A percentile compares a stretch with the other conserved stretches of the same genome.
phyloP scores from a whole-genome alignment of 257 asterid species.

The Apocynum venetum region DNA sequence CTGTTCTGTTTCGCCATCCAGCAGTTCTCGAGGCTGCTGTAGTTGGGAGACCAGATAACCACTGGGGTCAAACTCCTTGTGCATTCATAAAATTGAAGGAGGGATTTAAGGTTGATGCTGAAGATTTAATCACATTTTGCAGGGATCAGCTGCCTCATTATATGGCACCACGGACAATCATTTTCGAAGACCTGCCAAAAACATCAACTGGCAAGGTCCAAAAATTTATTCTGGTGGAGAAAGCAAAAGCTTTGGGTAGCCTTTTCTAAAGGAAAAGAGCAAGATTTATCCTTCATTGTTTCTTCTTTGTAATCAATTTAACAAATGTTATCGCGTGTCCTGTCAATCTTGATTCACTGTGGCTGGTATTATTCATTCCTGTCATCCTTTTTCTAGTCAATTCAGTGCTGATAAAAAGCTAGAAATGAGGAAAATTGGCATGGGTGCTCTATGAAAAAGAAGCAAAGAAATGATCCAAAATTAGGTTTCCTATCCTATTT shows the following conservation, averaged over 20 bases:
- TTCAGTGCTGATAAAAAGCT: too few species aligned
- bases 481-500: too few species aligned
- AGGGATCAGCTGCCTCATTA: slow-evolving; percentile 34
- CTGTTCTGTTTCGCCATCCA: slow-evolving; percentile 30
- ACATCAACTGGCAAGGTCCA: slow-evolving; percentile 37
- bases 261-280: slow-evolving; percentile 16
- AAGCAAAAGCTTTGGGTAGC: slow-evolving; percentile 38
- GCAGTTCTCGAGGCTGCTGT: slow-evolving; percentile 40
- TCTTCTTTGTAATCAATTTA: neutral
- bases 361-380: neutral
- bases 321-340: neutral
- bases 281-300: neutral
- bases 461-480: too few species aligned
- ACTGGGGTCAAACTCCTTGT: slow-evolving; percentile 47
- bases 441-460: too few species aligned
- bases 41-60: slow-evolving; percentile 37
- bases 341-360: too few species aligned
- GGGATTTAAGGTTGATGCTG: slow-evolving; percentile 15
- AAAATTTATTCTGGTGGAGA: slow-evolving; percentile 27
- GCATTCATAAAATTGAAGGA: slow-evolving; percentile 39
- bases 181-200: slow-evolving; percentile 33
- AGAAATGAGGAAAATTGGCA: too few species aligned
- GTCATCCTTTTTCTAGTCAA: too few species aligned
- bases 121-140: slow-evolving; percentile 33
- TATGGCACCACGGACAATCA: slow-evolving; percentile 35